Evolutionary conservation across 1,284 basidiomycete genomes (phyloP), one percentile per base, ranked within the genome.

Genomic region (Cutaneotrichosporon curvatum): DNA sequence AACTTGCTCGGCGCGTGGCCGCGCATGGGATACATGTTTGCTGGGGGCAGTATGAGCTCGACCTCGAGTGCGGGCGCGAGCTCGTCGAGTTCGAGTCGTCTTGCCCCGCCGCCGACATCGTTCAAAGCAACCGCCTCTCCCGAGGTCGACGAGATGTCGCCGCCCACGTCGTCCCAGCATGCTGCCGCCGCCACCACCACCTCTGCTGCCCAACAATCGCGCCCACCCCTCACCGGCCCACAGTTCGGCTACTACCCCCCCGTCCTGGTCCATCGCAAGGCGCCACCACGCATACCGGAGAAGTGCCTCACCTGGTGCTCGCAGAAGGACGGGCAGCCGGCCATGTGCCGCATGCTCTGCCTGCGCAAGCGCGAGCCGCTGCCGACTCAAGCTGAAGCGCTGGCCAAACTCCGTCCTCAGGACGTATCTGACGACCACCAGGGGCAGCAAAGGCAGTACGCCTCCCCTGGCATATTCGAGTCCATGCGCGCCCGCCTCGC

Each of bases 291-390:
- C 16, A 25, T 63, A 25, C 63, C 63, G 11, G 67, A 70, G 41
- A 62, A 60, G 51, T 70, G 67, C 51, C 51, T 63, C 9, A 57
- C 63, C 5, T 67, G 62, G 45, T 68, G 65, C 41, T 51, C 55
- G 9, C 67, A 70, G 50, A 50, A 53, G 1, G 55, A 58, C 35
- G 60, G 57, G 31, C 51, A 43, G 4, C 47, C 51, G 19, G 54
- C 67, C 1, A 47, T 63, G 22, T 68, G 66, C 37, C 53, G 64
- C 21, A 70, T 68, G 65, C 47, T 68, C 20, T 70, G 67, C 41
- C 40, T 65, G 18, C 49, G 67, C 14, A 53, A 56, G 22, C 43
- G 61, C 38, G n/a, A 47, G 10, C 47, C 53, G 3, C 36, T 54
- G 5, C 40, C 44, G 7, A 55, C 50, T 9, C 56, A 57, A 39